Evolutionary conservation across 179 eudicot species (phyloP).

Genomic region (Beta lomatogona): DNA sequence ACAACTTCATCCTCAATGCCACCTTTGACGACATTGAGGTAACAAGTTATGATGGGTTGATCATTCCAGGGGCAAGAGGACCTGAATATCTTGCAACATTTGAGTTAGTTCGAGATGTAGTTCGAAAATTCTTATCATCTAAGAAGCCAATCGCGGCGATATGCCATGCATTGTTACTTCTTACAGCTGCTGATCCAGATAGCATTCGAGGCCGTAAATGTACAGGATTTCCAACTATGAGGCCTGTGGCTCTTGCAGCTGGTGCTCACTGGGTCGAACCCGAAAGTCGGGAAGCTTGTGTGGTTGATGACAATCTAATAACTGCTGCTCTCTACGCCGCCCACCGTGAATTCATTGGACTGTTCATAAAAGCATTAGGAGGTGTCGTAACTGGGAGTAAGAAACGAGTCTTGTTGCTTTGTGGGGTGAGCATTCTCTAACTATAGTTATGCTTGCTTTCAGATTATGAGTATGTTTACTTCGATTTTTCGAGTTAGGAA

Average conservation of each 20-base stretch:
- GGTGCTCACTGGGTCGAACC: constrained; percentile 93
- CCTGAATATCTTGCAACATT: constrained; percentile 87
- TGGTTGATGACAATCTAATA: constrained; percentile 68
- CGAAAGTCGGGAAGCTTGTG: constrained; percentile 48
- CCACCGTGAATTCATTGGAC: constrained; percentile 72
- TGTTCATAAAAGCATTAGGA: constrained; percentile 77
- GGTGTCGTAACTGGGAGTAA: constrained; percentile 63
- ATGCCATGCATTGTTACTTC: constrained; percentile 83
- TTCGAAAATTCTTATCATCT: constrained; percentile 49
- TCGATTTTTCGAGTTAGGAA: too few relatives aligned
- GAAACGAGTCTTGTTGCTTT: constrained; percentile 70
- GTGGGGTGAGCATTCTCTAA: constrained; percentile 66
- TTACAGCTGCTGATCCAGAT: constrained; percentile 68
- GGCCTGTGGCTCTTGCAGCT: constrained; percentile 71
- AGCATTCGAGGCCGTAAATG: constrained; percentile 63
- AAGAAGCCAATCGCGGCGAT: constrained; percentile 76
- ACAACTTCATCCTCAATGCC: constrained; percentile 86
- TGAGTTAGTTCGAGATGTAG: constrained; percentile 54
- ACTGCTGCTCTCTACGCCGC: constrained; percentile 69
- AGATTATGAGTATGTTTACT: too few relatives aligned
- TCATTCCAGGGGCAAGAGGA: constrained; percentile 86
- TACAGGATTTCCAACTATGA: constrained; percentile 69
- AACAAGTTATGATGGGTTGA: constrained; percentile 68
- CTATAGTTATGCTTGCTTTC: not conserved
- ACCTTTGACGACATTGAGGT: constrained; percentile 68